Conservation (phyloP, 768 basidiomycete genomes). For the Boletellus emodensis region DNA sequence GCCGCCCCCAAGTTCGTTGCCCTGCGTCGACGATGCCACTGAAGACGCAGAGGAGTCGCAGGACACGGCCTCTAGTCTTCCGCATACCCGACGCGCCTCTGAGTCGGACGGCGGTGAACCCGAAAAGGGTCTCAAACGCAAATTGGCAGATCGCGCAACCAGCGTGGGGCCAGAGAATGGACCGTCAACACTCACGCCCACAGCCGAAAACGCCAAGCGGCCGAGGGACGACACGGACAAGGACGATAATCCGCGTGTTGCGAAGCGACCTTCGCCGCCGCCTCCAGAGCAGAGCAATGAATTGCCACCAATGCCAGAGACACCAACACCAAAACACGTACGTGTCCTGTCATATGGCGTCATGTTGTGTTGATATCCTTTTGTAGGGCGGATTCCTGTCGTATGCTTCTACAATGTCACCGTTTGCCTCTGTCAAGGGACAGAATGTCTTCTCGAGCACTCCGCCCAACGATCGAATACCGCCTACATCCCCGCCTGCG, state of each 20-base stretch:
- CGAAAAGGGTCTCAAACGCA: slow-evolving; percentile 69
- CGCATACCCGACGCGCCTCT: slow-evolving; percentile 27
- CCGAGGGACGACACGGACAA: slow-evolving; percentile 59
- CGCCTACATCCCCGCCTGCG: slow-evolving; percentile 25
- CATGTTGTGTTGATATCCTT: slow-evolving; percentile 10
- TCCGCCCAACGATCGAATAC: slow-evolving; percentile 25
- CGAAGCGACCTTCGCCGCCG: slow-evolving; percentile 64
- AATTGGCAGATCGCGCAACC: slow-evolving; percentile 61
- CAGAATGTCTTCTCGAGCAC: slow-evolving; percentile 45
- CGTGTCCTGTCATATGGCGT: slow-evolving; percentile 20
- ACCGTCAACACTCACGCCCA: slow-evolving; percentile 17
- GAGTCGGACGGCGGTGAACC: slow-evolving; percentile 45
- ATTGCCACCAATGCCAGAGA: slow-evolving; percentile 9
- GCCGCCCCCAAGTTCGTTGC: slow-evolving; percentile 14
- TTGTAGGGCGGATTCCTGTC: slow-evolving; percentile 71
- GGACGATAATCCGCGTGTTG: slow-evolving; percentile 59
- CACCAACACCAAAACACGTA: slow-evolving; percentile 46
- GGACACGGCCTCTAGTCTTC: slow-evolving; percentile 23
- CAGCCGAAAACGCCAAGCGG: slow-evolving; percentile 48
- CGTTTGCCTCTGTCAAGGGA: slow-evolving; percentile 71
- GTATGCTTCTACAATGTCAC: slow-evolving; percentile 70
- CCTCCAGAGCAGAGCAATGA: slow-evolving; percentile 51
- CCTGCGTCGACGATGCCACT: slow-evolving; percentile 17
- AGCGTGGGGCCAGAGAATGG: slow-evolving; percentile 50
- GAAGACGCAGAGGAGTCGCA: slow-evolving; percentile 32